These are phyloP conservation scores for Penicillium sp. DNA, from an alignment of 2,329 filamentous ascomycete genomes.

Conservation along the genomic window DNA sequence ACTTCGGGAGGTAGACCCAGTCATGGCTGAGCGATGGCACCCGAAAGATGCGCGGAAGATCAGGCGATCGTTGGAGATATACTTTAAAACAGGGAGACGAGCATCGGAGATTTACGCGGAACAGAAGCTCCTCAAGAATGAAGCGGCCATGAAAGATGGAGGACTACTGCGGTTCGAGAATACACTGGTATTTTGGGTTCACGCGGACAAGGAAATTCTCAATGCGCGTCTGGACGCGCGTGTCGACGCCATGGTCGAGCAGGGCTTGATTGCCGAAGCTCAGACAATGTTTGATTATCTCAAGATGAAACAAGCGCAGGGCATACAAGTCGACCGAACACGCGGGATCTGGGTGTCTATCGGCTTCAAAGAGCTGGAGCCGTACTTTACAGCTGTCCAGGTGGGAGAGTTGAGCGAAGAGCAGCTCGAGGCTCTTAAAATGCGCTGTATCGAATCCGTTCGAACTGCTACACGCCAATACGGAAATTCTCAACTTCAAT, in stretches of 20 bases:
- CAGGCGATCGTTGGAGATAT: slow-evolving; percentile 82
- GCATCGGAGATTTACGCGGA: slow-evolving; percentile 85
- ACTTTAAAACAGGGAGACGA: slow-evolving; percentile 69
- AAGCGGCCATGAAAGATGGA: slow-evolving; percentile 21
- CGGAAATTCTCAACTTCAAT: slow-evolving; percentile 74
- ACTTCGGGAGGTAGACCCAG: slow-evolving; percentile 74
- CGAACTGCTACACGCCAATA: slow-evolving; percentile 84
- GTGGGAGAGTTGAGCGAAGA: slow-evolving; percentile 18
- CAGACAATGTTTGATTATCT: slow-evolving; percentile 49
- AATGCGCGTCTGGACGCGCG: slow-evolving; percentile 67
- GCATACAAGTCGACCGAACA: slow-evolving; percentile 60
- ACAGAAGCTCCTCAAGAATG: slow-evolving; percentile 49
- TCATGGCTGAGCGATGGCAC: slow-evolving; percentile 89
- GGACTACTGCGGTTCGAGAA: slow-evolving; percentile 46
- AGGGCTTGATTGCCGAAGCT: slow-evolving; percentile 61
- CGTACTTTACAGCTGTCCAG: slow-evolving; percentile 56
- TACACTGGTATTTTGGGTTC: slow-evolving; percentile 79
- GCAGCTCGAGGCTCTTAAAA: slow-evolving; percentile 54
- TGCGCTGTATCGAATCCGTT: slow-evolving; percentile 63
- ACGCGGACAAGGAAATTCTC: slow-evolving; percentile 65
- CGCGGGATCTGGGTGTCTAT: slow-evolving; percentile 96
- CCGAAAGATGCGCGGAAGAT: slow-evolving; percentile 91
- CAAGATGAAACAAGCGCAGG: slow-evolving; percentile 42
- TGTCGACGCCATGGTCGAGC: slow-evolving; percentile 75
- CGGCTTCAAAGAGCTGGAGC: slow-evolving; percentile 84